phyloP scores from a whole-genome alignment of 805 yeast species.

The Spathaspora hagerdaliae region DNA sequence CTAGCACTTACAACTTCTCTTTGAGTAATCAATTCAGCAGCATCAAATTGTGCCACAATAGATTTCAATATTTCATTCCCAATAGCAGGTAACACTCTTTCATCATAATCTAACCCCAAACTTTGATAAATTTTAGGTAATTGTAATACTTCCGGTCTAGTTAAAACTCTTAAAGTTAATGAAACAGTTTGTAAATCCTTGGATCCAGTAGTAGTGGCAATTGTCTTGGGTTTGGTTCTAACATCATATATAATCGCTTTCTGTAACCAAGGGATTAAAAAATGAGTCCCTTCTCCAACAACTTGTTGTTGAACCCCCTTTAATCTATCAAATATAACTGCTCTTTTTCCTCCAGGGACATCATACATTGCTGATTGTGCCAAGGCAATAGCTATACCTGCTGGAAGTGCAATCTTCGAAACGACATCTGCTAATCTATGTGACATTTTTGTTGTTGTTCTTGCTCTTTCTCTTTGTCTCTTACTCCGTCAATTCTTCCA shows the following conservation, averaged over 20 bases:
- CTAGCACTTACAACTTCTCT: slow-evolving; percentile 90
- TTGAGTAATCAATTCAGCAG: slow-evolving; percentile 95
- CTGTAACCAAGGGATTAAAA: slow-evolving; percentile 93
- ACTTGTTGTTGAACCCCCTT: slow-evolving; percentile 86
- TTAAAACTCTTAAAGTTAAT: slow-evolving; percentile 86
- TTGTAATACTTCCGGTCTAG: slow-evolving; percentile 83
- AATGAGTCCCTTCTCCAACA: slow-evolving; percentile 95
- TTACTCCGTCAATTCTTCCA: no score
- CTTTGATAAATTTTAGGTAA: slow-evolving; percentile 87
- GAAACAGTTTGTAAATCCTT: slow-evolving; percentile 96
- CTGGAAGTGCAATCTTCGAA: slow-evolving; percentile 60
- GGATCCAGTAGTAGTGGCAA: slow-evolving; percentile 92
- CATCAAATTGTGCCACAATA: slow-evolving; percentile 91
- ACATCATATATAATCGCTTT: slow-evolving; percentile 88
- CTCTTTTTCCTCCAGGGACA: slow-evolving; percentile 94
- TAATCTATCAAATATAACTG: slow-evolving; percentile 90
- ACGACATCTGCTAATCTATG: slow-evolving; percentile 33
- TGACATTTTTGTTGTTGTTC: slow-evolving; percentile 25
- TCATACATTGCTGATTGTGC: slow-evolving; percentile 87
- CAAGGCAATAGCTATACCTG: slow-evolving; percentile 63
- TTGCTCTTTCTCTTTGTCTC: no score
- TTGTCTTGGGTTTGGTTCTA: slow-evolving; percentile 90
- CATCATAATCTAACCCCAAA: slow-evolving; percentile 92
- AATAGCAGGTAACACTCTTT: slow-evolving; percentile 86
- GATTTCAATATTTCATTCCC: slow-evolving; percentile 88